Evolutionary conservation across 192 early-diverging fungal species (phyloP), one percentile per base, ranked within the genome.

Genomic region (Chytriomyces sp.): DNA sequence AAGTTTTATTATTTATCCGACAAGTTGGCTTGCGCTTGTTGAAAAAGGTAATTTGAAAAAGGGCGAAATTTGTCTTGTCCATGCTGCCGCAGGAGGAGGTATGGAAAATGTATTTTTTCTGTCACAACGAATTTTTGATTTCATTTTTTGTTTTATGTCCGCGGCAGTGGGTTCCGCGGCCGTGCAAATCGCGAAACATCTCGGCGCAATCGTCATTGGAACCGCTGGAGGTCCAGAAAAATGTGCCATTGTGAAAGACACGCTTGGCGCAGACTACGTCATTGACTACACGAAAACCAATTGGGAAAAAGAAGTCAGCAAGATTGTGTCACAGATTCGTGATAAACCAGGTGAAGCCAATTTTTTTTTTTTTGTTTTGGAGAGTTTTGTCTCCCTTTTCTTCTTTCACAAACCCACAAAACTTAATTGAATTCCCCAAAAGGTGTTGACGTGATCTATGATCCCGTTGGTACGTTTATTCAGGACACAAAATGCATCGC

Each of bases 1-100:
- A 2, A 77, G 94, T 24, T 93, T 82, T 69, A 89, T 94, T 35
- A 94, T 91, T 4, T 94, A 91, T 66, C 94, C 94, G 50, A 96
- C 94, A 18, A 90, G 89, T 74, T 96, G 94, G 70, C 87, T 89
- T n/a, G 94, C 86, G 4, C 82, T 96, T 7, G 90, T 90, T 0
- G 66, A 89, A 16, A 89, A 93, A 49, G 92, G 86, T 0, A 78
- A 82, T 44, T 61, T 95, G 28, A 92, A 77, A 20, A 50, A 60
- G 20, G 80, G 80, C 50, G 82, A 83, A 72, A 81, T 77, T 18
- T 69, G 67, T 24, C 50, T 83, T 6, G 74, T 83, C 6, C 82
- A 83, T 66, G 82, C 82, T 44, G 82, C 70, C 8, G 79, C 82
- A 16, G 80, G 82, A 11, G 82, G 82, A 45, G 82, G 95, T 5